Base-by-base conservation (phyloP, 1,284 basidiomycete species). In the Trametes pubescens region DNA sequence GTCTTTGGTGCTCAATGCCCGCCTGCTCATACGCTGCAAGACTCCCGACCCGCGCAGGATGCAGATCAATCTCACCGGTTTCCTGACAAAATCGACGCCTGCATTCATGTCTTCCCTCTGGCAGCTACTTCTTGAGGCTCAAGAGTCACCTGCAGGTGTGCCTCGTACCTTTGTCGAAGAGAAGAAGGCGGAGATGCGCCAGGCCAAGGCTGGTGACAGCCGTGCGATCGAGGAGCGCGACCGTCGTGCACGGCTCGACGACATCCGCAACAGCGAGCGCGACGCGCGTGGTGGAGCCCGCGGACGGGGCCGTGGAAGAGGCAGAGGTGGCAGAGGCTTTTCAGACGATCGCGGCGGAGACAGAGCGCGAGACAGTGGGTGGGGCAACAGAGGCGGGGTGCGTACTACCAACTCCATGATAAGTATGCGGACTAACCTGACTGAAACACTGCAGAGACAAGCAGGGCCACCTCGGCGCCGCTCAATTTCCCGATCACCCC, bases 21-120 rank as follows among this genome's bases (percentile, higher is more conserved):
- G 29, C 44, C 55, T 32, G 49, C 26, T 56, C 47, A 52, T 52
- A 34, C 56, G 44, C 48, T 43, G n/a, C 2, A 70, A 96, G 93
- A 88, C 85, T 8, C 94, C 95, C 5, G 97, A 99, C 76, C 95
- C 96, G 7, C 90, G 89, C 76, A 95, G 93, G 80, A 95, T 99
- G 90, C 96, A 99, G 78, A 95, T 99, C 65, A 91, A 92, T 70
- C 79, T 99, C 40, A 94, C 91, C 1, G 97, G 97, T 14, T 99
- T 99, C 77, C 85, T 99, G 64, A 90, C 88, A 1, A 86, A 86
- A 65, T 82, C 90, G 63, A 97, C 97, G 0, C 82, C 92, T 0
- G 78, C 83, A 0, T 99, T 99, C 78, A 97, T 98, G 93, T 78
- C 82, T 21, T 85, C 90, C 10, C 84, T 99, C 1, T 99, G 98